Percentiles rank a stretch among this genome's conserved stretches.
Conservation (phyloP, 768 basidiomycete species). For the Rhodotorula taiwanensis region DNA sequence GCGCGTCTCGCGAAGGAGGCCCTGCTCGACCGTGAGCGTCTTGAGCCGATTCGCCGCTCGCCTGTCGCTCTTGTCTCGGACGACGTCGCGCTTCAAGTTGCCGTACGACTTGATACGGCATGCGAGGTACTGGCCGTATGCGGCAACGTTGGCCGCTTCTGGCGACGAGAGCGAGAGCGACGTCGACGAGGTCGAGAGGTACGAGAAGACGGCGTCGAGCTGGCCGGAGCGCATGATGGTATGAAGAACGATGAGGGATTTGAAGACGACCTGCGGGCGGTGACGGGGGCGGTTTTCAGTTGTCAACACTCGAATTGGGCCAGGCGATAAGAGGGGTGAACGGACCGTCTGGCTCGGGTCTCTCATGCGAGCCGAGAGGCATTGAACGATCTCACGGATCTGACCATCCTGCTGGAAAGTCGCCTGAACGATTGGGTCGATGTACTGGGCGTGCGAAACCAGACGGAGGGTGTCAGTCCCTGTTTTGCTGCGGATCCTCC, state of each 20-base stretch:
- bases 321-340: not conserved
- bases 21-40: slow-evolving; percentile 91
- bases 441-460: slow-evolving; percentile 64
- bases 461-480: no score
- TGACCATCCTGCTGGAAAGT: slow-evolving; percentile 96
- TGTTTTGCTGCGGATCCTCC: no score
- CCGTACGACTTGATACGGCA: slow-evolving; percentile 77
- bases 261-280: slow-evolving; percentile 76
- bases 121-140: slow-evolving; percentile 84
- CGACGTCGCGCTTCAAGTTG: slow-evolving; percentile 87
- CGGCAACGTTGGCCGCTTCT: slow-evolving; percentile 78
- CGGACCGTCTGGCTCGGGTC: slow-evolving; percentile 87
- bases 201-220: slow-evolving; percentile 81
- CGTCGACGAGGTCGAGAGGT: slow-evolving; percentile 57
- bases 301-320: no score
- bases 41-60: slow-evolving; percentile 50
- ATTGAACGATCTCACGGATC: slow-evolving; percentile 84
- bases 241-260: slow-evolving; percentile 88
- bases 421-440: slow-evolving; percentile 90
- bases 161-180: slow-evolving; percentile 11
- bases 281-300: not conserved
- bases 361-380: slow-evolving; percentile 71
- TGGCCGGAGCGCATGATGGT: slow-evolving; percentile 95
- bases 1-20: slow-evolving; percentile 82
- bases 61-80: slow-evolving; percentile 84